Percentiles rank a stretch among this genome's conserved stretches.
Conservation (phyloP, 768 basidiomycete species). For the Pleurotus cornucopiae region DNA sequence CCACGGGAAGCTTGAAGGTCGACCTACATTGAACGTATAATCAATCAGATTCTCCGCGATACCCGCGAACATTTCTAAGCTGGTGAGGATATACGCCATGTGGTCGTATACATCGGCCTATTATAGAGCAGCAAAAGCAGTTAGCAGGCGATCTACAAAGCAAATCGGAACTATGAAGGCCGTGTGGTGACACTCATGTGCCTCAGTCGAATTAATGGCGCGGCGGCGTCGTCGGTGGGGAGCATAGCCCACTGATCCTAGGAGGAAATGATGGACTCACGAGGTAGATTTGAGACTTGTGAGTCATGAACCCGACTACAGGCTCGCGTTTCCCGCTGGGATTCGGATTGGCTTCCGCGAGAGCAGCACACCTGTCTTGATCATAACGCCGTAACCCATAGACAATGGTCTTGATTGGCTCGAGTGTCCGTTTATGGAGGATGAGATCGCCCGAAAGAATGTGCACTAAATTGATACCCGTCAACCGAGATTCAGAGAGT, state of each 20-base stretch:
- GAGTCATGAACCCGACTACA: slow-evolving; percentile 48
- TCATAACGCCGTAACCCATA: slow-evolving; percentile 65
- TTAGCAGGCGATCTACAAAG: neutral
- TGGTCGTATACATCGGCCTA: slow-evolving; percentile 74
- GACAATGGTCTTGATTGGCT: slow-evolving; percentile 64
- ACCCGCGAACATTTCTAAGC: slow-evolving; percentile 69
- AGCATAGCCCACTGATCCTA: neutral
- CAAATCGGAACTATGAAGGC: neutral
- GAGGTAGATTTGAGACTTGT: slow-evolving; percentile 61
- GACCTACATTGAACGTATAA: slow-evolving; percentile 71
- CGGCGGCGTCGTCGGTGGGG: no score
- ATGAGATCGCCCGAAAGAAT: slow-evolving; percentile 71
- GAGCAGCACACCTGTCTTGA: slow-evolving; percentile 49
- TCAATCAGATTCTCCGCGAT: slow-evolving; percentile 70
- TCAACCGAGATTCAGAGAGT: neutral
- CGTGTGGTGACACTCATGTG: no score
- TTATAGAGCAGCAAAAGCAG: neutral
- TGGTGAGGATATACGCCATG: slow-evolving; percentile 66
- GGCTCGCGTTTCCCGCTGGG: slow-evolving; percentile 19
- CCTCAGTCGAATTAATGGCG: no score
- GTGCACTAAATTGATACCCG: slow-evolving; percentile 43
- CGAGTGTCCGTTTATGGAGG: slow-evolving; percentile 65
- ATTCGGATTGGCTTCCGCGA: slow-evolving; percentile 32
- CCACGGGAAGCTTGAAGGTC: no score
- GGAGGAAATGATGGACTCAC: slow-evolving; percentile 29